phyloP scores from a whole-genome alignment of 2,329 filamentous ascomycete species.

The Oidium heveae region DNA sequence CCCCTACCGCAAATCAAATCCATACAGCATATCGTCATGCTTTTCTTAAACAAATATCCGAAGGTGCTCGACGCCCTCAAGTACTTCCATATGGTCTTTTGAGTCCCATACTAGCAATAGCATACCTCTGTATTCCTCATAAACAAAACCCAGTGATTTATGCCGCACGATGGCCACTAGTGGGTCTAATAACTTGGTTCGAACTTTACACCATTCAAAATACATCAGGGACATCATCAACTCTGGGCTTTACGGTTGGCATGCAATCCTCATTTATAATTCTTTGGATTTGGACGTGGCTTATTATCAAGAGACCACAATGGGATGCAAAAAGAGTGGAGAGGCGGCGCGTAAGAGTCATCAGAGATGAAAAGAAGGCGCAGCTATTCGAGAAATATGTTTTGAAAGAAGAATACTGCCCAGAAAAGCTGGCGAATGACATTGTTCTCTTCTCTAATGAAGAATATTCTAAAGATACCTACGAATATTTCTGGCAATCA shows the following conservation, averaged over 20 bases:
- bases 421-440: background rate
- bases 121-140: slow-evolving; percentile 32
- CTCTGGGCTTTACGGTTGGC: slow-evolving; percentile 24
- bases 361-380: too few species aligned
- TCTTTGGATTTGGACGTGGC: slow-evolving; percentile 21
- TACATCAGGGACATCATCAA: slow-evolving; percentile 26
- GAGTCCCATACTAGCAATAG: slow-evolving; percentile 20
- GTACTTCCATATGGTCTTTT: slow-evolving; percentile 27
- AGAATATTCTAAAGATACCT: slow-evolving; percentile 11
- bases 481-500: slow-evolving; percentile 32
- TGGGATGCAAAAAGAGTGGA: slow-evolving; percentile 24
- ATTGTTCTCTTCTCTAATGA: background rate
- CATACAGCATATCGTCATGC: slow-evolving; percentile 14
- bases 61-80: slow-evolving; percentile 22
- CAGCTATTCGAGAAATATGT: background rate
- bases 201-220: slow-evolving; percentile 19
- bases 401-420: too few species aligned
- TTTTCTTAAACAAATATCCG: slow-evolving; percentile 16
- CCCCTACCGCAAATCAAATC: slow-evolving; percentile 7
- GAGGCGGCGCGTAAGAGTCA: slow-evolving; percentile 9
- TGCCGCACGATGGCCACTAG: slow-evolving; percentile 23
- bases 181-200: slow-evolving; percentile 19
- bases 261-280: slow-evolving; percentile 25
- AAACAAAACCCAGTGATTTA: slow-evolving; percentile 24
- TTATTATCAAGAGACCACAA: slow-evolving; percentile 30